Conservation (phyloP, 2,329 filamentous ascomycete species). For the Cadophora gregata region DNA sequence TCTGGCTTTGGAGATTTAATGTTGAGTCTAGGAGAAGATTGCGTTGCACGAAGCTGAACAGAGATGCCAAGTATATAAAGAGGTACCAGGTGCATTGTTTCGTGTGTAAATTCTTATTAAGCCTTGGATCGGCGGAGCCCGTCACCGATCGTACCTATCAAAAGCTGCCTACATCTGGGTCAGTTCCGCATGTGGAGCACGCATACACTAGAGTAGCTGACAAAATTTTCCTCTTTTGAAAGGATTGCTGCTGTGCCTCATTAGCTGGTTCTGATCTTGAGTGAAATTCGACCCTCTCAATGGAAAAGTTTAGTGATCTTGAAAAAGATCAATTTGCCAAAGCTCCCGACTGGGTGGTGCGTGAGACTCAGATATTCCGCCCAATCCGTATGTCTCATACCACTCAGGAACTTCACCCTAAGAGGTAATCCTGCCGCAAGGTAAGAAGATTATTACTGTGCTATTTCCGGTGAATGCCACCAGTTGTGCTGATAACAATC, state of each 20-base stretch:
- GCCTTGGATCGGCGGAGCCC: not conserved
- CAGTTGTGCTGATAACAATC: not conserved
- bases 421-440: not conserved
- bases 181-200: not conserved
- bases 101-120: not conserved
- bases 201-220: not conserved
- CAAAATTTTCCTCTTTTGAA: not conserved
- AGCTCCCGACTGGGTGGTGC: not conserved
- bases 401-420: not conserved
- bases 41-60: not conserved
- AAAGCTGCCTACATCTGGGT: not conserved
- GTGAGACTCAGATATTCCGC: not conserved
- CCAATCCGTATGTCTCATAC: not conserved
- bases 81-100: not conserved
- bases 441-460: not conserved
- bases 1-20: not conserved
- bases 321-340: not conserved
- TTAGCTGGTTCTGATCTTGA: not conserved
- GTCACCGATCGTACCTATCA: not conserved
- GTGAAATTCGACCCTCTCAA: not conserved
- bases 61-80: not conserved
- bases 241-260: not conserved
- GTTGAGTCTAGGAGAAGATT: not conserved
- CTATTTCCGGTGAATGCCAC: not conserved
- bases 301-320: not conserved